These are phyloP conservation scores for Fusarium torreyae DNA, from an alignment of 2,329 filamentous ascomycete species.

Conservation along the genomic window DNA sequence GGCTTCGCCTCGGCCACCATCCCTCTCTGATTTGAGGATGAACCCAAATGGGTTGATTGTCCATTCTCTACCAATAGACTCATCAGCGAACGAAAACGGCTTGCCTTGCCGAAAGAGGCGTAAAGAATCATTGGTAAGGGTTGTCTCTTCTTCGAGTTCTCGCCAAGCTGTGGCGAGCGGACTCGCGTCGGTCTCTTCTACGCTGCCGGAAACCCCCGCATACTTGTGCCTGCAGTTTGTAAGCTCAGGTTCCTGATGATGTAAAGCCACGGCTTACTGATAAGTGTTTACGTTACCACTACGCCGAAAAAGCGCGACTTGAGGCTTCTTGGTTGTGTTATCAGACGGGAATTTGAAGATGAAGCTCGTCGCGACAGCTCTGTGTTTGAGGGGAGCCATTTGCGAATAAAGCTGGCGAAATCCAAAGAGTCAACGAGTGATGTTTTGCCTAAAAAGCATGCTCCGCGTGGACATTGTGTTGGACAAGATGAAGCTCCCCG, in stretches of 20 bases:
- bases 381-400: conserved; percentile 47
- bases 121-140: conserved; percentile 63
- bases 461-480: background rate
- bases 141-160: conserved; percentile 75
- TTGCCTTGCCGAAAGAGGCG: conserved; percentile 70
- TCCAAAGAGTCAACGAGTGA: background rate
- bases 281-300: conserved; percentile 74
- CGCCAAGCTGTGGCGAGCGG: conserved; percentile 73
- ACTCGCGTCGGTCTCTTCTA: conserved; percentile 67
- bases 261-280: conserved; percentile 58
- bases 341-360: conserved; percentile 63
- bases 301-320: conserved; percentile 74
- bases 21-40: conserved; percentile 58
- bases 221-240: conserved; percentile 63
- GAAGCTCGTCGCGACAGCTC: conserved; percentile 65
- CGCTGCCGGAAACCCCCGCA: conserved; percentile 74
- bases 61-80: conserved; percentile 70
- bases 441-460: background rate
- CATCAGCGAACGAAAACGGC: conserved; percentile 70
- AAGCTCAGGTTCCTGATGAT: conserved; percentile 7
- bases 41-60: conserved; percentile 75
- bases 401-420: conserved; percentile 19
- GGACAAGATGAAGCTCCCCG: background rate
- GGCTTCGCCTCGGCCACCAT: conserved; percentile 56
- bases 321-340: conserved; percentile 56